A percentile compares a stretch with the other conserved stretches of the same genome.
Evolutionary conservation across 345 rosid species (phyloP).

Genomic region (Diplotaxis tenuifolia): DNA sequence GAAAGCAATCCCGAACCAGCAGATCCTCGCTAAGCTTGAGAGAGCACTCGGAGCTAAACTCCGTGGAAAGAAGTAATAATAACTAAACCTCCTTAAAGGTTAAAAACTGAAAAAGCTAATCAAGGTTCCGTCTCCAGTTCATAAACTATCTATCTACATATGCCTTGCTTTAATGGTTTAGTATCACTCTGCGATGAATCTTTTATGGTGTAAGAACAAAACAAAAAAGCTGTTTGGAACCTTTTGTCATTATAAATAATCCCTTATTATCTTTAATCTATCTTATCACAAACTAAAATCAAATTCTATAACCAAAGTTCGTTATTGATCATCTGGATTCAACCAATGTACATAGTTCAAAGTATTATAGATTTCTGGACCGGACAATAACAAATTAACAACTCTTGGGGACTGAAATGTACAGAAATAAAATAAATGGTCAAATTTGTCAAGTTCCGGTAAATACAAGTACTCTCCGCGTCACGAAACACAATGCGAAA

Average conservation of each 20-base stretch:
- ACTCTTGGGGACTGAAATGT: neutral
- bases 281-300: too few species aligned
- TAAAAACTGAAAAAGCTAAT: neutral
- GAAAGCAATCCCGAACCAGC: slow-evolving; percentile 96
- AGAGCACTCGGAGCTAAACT: slow-evolving; percentile 88
- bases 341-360: too few species aligned
- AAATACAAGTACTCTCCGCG: slow-evolving; percentile 34
- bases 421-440: neutral
- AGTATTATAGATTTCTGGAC: too few species aligned
- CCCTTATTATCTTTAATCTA: neutral
- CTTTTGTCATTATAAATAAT: slow-evolving; percentile 32
- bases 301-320: too few species aligned
- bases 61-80: slow-evolving; percentile 79
- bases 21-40: slow-evolving; percentile 82
- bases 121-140: slow-evolving; percentile 13
- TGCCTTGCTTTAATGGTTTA: slow-evolving; percentile 12
- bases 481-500: slow-evolving; percentile 31
- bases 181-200: slow-evolving; percentile 14
- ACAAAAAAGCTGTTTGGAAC: slow-evolving; percentile 12
- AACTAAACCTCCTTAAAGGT: neutral
- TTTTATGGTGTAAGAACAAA: slow-evolving; percentile 21
- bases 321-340: too few species aligned
- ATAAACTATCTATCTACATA: slow-evolving; percentile 1
- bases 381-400: neutral
- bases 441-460: neutral